Conservation (phyloP, 257 asterid genomes). For the Lavandula angustifolia region DNA sequence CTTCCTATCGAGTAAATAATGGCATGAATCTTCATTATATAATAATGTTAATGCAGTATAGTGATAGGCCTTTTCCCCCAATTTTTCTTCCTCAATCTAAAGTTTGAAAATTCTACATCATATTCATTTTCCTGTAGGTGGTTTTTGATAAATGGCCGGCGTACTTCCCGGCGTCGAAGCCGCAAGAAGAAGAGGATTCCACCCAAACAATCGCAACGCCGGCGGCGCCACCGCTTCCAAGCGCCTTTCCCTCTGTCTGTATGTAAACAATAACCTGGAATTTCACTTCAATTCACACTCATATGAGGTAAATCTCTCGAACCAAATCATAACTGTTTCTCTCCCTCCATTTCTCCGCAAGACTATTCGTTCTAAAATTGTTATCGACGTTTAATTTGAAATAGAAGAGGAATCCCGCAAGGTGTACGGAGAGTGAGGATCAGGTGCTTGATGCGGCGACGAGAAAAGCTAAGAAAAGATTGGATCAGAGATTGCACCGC, state of each 20-base stretch:
- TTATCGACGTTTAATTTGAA: conserved; percentile 1
- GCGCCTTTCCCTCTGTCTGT: conserved; percentile 46
- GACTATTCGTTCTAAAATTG: neutral
- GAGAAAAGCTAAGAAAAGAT: conserved; percentile 39
- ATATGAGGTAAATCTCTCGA: conserved; percentile 37
- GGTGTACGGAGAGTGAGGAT: conserved; percentile 14
- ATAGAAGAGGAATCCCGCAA: conserved; percentile 33
- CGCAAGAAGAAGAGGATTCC: conserved; percentile 42
- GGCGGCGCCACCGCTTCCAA: conserved; percentile 14
- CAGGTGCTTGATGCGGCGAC: conserved; percentile 33
- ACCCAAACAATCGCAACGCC: neutral
- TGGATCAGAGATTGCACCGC: conserved; percentile 33
- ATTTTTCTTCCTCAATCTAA: too few relatives aligned
- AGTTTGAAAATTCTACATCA: too few relatives aligned
- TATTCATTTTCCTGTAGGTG: too few relatives aligned
- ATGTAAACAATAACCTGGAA: conserved; percentile 40
- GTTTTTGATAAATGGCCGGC: conserved; percentile 35
- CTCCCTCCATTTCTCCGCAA: neutral
- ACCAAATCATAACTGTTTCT: neutral
- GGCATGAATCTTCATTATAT: too few relatives aligned
- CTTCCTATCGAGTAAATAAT: too few relatives aligned
- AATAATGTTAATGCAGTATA: too few relatives aligned
- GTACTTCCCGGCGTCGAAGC: conserved; percentile 49
- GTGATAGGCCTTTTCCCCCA: too few relatives aligned
- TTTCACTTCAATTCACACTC: conserved; percentile 33